These are phyloP conservation scores for Halenospora varia DNA, from an alignment of 495 filamentous ascomycete species.

Conservation along the genomic window DNA sequence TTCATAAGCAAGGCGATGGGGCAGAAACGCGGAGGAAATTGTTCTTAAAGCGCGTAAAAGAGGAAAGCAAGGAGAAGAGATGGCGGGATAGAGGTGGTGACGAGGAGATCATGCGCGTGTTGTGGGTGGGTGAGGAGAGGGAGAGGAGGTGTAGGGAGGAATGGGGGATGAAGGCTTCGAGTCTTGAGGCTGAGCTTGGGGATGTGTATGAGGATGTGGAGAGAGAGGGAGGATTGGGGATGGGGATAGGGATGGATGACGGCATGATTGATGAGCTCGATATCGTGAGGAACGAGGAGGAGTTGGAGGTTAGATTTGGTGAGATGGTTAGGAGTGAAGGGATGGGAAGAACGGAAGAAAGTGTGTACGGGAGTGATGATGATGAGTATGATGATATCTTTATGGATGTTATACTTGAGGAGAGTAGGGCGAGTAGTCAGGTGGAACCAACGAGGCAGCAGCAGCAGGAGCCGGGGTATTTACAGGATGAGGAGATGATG, in stretches of 20 bases:
- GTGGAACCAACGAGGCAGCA: background rate
- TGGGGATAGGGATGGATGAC: too few species aligned
- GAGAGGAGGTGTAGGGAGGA: conserved; percentile 14
- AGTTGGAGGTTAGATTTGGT: too few species aligned
- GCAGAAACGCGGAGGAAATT: conserved; percentile 53
- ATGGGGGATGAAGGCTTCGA: conserved; percentile 33
- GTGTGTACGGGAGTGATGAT: conserved; percentile 26
- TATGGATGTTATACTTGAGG: conserved; percentile 43
- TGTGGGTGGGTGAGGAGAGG: conserved; percentile 19
- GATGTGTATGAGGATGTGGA: conserved; percentile 9
- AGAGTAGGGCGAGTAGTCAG: conserved; percentile 24
- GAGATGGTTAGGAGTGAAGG: too few species aligned
- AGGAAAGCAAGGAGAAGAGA: conserved; percentile 60
- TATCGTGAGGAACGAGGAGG: too few species aligned
- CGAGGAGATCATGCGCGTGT: conserved; percentile 50
- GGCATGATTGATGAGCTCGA: too few species aligned
- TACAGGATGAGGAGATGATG: conserved; percentile 20
- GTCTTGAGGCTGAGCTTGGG: conserved; percentile 48
- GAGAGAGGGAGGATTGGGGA: too few species aligned
- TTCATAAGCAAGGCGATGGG: conserved; percentile 36
- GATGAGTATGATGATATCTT: conserved; percentile 59
- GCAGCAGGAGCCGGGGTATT: conserved; percentile 7
- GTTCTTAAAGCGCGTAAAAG: conserved; percentile 76
- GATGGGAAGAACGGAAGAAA: too few species aligned
- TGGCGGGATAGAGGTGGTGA: conserved; percentile 66